These are phyloP conservation scores for Jackrogersella multiformis DNA, from an alignment of 495 filamentous ascomycete species.

Conservation along the genomic window DNA sequence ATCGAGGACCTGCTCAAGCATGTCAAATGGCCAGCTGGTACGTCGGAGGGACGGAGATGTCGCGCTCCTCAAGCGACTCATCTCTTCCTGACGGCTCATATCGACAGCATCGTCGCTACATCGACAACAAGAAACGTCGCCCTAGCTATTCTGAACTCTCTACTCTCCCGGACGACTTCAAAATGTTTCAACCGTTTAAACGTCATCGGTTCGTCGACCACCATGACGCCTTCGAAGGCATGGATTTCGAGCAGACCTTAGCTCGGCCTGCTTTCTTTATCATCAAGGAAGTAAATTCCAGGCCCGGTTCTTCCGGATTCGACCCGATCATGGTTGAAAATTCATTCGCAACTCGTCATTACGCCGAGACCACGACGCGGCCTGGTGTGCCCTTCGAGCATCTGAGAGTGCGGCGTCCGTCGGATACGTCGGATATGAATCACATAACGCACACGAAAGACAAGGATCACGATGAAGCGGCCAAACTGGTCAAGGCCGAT, in stretches of 20 bases:
- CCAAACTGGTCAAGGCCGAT: constrained; percentile 52
- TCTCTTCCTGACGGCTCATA: constrained; percentile 36
- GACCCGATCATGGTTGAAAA: constrained; percentile 23
- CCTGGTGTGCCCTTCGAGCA: constrained; percentile 23
- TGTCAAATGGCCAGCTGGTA: constrained; percentile 49
- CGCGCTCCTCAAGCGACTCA: constrained; percentile 48
- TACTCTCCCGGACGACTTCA: constrained; percentile 37
- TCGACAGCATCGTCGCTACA: constrained; percentile 29
- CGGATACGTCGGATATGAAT: constrained; percentile 25
- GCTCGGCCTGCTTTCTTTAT: constrained; percentile 43
- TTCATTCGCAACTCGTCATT: constrained; percentile 10
- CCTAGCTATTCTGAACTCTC: constrained; percentile 36
- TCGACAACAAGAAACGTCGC: constrained; percentile 41
- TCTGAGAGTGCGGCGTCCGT: constrained; percentile 22
- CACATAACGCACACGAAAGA: constrained; percentile 24
- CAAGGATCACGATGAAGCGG: constrained; percentile 49
- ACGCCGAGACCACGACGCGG: constrained; percentile 11
- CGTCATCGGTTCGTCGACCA: constrained; percentile 35
- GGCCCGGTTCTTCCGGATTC: constrained; percentile 5
- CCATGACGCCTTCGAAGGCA: constrained; percentile 14
- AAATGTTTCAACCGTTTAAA: constrained; percentile 42
- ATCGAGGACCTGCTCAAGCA: constrained; percentile 33
- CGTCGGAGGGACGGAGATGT: constrained; percentile 47
- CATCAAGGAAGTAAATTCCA: constrained; percentile 39
- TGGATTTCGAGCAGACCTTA: constrained; percentile 30